These are phyloP conservation scores for Juglanconis juglandina DNA, from an alignment of 2,329 filamentous ascomycete species.

Conservation along the genomic window DNA sequence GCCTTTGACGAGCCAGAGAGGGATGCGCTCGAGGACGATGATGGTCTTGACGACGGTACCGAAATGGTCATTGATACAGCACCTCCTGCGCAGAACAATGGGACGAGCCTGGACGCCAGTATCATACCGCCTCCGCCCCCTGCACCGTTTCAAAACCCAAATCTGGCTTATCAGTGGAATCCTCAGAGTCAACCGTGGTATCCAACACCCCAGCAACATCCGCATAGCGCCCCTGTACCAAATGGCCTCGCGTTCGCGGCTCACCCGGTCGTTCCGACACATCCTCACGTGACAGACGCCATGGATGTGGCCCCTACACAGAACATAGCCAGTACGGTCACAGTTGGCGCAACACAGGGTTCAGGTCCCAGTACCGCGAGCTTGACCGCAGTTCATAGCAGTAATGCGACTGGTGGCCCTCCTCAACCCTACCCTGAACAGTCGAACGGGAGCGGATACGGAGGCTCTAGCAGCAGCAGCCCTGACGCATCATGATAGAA, in stretches of 20 bases:
- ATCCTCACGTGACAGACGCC: conserved; percentile 4
- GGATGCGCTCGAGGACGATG: conserved; percentile 31
- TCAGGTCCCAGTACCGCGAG: conserved; percentile 2
- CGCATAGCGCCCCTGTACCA: conserved; percentile 4
- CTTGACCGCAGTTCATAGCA: background rate
- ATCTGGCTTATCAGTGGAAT: conserved; percentile 5
- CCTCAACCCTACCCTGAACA: background rate
- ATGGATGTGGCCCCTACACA: conserved; percentile 15
- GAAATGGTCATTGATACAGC: conserved; percentile 29
- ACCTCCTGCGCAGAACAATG: conserved; percentile 8
- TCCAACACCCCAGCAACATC: background rate
- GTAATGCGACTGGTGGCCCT: background rate
- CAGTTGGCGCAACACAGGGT: background rate
- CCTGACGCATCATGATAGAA: conserved; percentile 1
- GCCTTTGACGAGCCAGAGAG: conserved; percentile 35
- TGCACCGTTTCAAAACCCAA: background rate
- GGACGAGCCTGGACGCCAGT: conserved; percentile 11
- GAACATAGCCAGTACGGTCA: conserved; percentile 10
- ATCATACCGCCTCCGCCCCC: conserved; percentile 16
- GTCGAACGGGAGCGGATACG: conserved; percentile 5
- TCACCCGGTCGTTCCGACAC: background rate
- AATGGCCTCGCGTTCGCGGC: background rate
- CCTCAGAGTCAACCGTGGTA: conserved; percentile 12
- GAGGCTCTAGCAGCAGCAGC: conserved; percentile 15
- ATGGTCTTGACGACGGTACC: conserved; percentile 26